A percentile compares a stretch with the other conserved stretches of the same genome.
Conservation (phyloP, 1,284 basidiomycete genomes). For the Austroboletus rostrupii region DNA sequence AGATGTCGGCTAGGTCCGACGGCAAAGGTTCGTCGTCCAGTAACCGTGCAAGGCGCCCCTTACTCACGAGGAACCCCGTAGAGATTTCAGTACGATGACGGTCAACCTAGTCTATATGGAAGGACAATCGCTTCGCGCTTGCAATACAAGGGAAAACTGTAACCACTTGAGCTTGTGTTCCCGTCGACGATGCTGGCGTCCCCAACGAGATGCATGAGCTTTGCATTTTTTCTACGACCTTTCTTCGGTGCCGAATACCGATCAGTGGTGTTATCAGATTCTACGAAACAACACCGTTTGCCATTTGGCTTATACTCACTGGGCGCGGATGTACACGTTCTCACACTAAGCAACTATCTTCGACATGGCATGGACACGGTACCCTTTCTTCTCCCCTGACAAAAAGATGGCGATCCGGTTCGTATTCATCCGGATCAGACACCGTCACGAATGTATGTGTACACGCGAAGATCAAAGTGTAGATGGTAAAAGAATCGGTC, state of each 20-base stretch:
- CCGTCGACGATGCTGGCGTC: not conserved
- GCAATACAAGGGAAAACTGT: not conserved
- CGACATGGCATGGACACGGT: conserved; percentile 3
- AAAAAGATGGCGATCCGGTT: not conserved
- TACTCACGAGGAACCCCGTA: not conserved
- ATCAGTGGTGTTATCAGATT: not conserved
- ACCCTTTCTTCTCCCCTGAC: not conserved
- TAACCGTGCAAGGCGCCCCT: not conserved
- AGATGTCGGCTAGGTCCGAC: not conserved
- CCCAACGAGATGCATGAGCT: not conserved
- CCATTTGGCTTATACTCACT: not conserved
- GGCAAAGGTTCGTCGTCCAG: not conserved
- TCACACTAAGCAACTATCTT: not conserved
- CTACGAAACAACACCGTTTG: not conserved
- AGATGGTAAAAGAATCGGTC: not conserved
- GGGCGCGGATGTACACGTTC: not conserved
- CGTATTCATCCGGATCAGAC: not conserved
- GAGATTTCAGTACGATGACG: not conserved
- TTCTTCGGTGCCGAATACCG: not conserved
- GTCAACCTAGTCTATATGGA: conserved; percentile 6
- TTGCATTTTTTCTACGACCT: not conserved
- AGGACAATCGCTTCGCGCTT: not conserved
- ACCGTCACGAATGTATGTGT: not conserved
- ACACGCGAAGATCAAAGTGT: not conserved
- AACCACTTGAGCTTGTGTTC: not conserved